A percentile compares a stretch with the other conserved stretches of the same genome.
These are phyloP conservation scores for Coemansia guatemalensis DNA, from an alignment of 192 early-diverging fungal genomes.

Conservation along the genomic window DNA sequence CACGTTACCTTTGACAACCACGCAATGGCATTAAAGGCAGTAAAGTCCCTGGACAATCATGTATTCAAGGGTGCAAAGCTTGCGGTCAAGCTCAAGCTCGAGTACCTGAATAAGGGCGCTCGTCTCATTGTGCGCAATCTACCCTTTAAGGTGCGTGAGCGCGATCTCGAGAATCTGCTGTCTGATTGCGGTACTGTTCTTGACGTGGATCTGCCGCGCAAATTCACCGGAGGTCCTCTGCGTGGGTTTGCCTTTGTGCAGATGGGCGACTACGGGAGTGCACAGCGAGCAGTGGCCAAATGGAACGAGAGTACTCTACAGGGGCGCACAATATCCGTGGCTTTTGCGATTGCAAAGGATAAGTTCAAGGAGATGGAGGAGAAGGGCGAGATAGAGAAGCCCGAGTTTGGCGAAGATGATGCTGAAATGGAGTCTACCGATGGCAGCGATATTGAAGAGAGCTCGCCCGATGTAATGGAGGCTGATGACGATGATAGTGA, in stretches of 20 bases:
- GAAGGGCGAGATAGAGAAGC: constrained; percentile 55
- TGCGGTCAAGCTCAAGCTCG: constrained; percentile 48
- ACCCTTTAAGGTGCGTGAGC: constrained; percentile 69
- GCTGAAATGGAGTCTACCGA: constrained; percentile 37
- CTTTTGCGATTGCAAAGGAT: constrained; percentile 79
- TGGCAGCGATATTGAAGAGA: constrained; percentile 47
- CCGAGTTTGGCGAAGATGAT: constrained; percentile 34
- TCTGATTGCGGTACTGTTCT: constrained; percentile 66
- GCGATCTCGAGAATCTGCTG: constrained; percentile 67
- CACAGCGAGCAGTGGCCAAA: constrained; percentile 65
- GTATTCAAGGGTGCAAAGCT: constrained; percentile 72
- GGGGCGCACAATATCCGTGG: constrained; percentile 77
- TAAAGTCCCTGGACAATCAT: constrained; percentile 66
- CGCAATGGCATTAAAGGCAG: constrained; percentile 52
- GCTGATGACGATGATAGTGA: constrained; percentile 37
- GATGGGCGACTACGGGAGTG: constrained; percentile 69
- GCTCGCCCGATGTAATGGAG: constrained; percentile 33
- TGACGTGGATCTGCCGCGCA: constrained; percentile 72
- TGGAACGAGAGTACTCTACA: constrained; percentile 72
- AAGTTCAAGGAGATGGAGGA: constrained; percentile 64
- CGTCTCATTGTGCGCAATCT: constrained; percentile 89
- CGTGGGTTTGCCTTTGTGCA: constrained; percentile 92
- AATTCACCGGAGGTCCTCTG: constrained; percentile 69
- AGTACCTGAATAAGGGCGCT: constrained; percentile 59
- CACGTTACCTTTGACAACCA: constrained; percentile 47